Conservation (phyloP, 2,329 filamentous ascomycete genomes). For the Fusarium aywerte region DNA sequence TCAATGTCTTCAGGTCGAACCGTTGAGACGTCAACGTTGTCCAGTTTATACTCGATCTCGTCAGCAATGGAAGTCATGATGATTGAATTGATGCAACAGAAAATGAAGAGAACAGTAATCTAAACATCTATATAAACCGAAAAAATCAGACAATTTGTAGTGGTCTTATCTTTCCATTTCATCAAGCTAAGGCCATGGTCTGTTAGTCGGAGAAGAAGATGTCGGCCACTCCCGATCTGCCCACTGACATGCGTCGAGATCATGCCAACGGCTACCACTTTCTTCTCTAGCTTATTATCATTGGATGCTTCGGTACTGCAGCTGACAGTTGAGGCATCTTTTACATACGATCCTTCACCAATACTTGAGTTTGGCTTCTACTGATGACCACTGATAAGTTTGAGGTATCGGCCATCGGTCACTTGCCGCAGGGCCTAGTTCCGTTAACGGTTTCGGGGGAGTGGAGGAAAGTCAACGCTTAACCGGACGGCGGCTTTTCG, state of each 20-base stretch:
- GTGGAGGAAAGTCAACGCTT: constrained; percentile 23
- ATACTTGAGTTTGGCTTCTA: not conserved
- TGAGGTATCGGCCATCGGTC: constrained; percentile 10
- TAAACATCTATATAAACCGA: not conserved
- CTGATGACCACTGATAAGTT: not conserved
- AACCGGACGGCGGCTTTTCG: constrained; percentile 18
- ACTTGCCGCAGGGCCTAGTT: not conserved
- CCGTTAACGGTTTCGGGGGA: constrained; percentile 27
- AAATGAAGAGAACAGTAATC: not conserved
- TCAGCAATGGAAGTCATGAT: constrained; percentile 54
- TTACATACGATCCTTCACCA: constrained; percentile 11
- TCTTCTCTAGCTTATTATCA: constrained; percentile 9
- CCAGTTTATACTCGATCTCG: constrained; percentile 66
- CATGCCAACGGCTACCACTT: constrained; percentile 9
- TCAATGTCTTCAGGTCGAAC: constrained; percentile 68
- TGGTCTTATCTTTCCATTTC: constrained; percentile 38
- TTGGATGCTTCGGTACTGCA: constrained; percentile 30
- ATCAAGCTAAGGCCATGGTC: constrained; percentile 15
- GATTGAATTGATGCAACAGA: not conserved
- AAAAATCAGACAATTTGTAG: not conserved
- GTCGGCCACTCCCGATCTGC: constrained; percentile 50
- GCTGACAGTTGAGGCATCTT: not conserved
- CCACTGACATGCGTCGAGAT: constrained; percentile 14
- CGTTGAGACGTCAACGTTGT: constrained; percentile 60
- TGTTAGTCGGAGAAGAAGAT: constrained; percentile 37